phyloP scores from a whole-genome alignment of 768 basidiomycete genomes.

The Epithele typhae region DNA sequence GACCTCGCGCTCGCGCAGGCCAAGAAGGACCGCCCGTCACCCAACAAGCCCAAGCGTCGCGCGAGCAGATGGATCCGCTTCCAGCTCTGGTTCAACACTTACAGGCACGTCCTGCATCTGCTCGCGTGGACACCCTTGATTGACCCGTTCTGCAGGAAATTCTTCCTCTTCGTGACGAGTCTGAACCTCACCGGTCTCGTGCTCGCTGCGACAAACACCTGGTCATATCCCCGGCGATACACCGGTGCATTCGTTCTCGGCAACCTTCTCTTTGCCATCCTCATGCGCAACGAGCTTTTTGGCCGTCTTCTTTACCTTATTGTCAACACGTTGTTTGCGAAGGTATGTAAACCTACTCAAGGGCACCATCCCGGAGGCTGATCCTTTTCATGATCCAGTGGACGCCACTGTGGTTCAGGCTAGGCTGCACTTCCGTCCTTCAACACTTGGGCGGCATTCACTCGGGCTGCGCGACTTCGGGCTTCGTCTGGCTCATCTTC shows the following conservation, averaged over 20 bases:
- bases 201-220: slow-evolving; percentile 27
- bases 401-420: slow-evolving; percentile 37
- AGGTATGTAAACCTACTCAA: slow-evolving; percentile 21
- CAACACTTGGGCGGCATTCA: slow-evolving; percentile 43
- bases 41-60: slow-evolving; percentile 16
- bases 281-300: slow-evolving; percentile 41
- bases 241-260: slow-evolving; percentile 36
- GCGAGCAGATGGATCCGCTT: slow-evolving; percentile 27
- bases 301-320: slow-evolving; percentile 33
- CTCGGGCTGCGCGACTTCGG: slow-evolving; percentile 38
- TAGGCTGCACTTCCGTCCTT: slow-evolving; percentile 33
- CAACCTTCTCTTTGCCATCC: slow-evolving; percentile 36
- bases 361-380: neutral
- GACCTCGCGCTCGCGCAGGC: slow-evolving; percentile 14
- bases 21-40: slow-evolving; percentile 12
- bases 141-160: slow-evolving; percentile 23
- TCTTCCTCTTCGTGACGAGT: slow-evolving; percentile 29
- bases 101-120: slow-evolving; percentile 23
- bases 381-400: slow-evolving; percentile 25
- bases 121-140: neutral
- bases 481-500: slow-evolving; percentile 33
- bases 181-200: slow-evolving; percentile 31
- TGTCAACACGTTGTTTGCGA: slow-evolving; percentile 33
- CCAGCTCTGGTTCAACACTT: slow-evolving; percentile 35
- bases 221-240: slow-evolving; percentile 33